A percentile compares a stretch with the other conserved stretches of the same genome.
phyloP scores from a whole-genome alignment of 257 asterid species.

The Solanum acaule region DNA sequence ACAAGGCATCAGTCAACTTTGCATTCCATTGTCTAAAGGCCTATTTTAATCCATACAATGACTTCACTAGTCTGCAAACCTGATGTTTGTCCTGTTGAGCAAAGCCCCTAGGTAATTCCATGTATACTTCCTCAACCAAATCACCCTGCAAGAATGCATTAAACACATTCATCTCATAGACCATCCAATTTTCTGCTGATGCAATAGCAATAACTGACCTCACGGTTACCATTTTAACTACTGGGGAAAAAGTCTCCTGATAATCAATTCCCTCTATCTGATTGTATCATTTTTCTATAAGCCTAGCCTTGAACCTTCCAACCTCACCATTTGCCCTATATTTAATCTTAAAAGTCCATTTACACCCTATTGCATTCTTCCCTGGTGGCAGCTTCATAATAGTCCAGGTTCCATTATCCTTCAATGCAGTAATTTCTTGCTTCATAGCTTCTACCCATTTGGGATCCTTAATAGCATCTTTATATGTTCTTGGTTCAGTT shows the following conservation, averaged over 20 bases:
- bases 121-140: neutral
- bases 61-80: neutral
- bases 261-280: too few species aligned
- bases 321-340: neutral
- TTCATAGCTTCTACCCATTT: too few species aligned
- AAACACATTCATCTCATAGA: neutral
- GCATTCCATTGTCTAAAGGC: neutral
- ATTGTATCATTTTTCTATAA: too few species aligned
- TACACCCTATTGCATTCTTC: neutral
- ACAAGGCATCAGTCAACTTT: neutral
- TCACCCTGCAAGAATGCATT: neutral
- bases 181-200: too few species aligned
- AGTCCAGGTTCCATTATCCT: accelerated
- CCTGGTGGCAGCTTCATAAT: neutral
- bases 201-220: neutral
- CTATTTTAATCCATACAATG: neutral
- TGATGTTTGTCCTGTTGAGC: neutral
- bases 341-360: too few species aligned
- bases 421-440: neutral
- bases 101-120: neutral
- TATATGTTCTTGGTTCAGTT: too few species aligned
- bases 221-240: too few species aligned
- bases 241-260: neutral
- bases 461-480: too few species aligned
- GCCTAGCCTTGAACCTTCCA: neutral